Evolutionary conservation across 371 early-diverging fungal genomes (phyloP).

Genomic region (Mucor piriformis): DNA sequence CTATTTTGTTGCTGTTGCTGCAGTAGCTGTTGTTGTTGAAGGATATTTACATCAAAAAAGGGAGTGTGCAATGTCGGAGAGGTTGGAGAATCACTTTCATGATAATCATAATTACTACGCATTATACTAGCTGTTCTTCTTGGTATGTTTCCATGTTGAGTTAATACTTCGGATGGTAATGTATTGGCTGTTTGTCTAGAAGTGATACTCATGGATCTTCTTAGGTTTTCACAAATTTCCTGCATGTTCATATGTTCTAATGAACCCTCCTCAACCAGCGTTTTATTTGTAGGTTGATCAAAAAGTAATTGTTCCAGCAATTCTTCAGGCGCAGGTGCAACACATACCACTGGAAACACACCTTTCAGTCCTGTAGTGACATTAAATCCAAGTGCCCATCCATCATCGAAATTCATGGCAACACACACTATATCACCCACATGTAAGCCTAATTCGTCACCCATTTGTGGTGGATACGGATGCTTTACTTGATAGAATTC

Average conservation of each 20-base stretch:
- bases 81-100: slow-evolving; percentile 41
- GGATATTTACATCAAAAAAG: slow-evolving; percentile 22
- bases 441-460: slow-evolving; percentile 70
- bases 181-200: slow-evolving; percentile 8
- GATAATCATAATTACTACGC: slow-evolving; percentile 32
- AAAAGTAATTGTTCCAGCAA: slow-evolving; percentile 40
- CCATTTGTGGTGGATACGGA: slow-evolving; percentile 64
- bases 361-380: slow-evolving; percentile 67
- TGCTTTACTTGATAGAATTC: slow-evolving; percentile 55
- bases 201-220: slow-evolving; percentile 18
- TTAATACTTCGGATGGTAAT: slow-evolving; percentile 19
- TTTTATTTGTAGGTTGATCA: slow-evolving; percentile 29
- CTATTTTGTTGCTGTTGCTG: slow-evolving; percentile 1
- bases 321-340: slow-evolving; percentile 42
- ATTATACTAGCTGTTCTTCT: slow-evolving; percentile 50
- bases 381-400: slow-evolving; percentile 76
- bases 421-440: slow-evolving; percentile 71
- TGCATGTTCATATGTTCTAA: slow-evolving; percentile 23
- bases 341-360: slow-evolving; percentile 75
- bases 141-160: slow-evolving; percentile 43
- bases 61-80: slow-evolving; percentile 44
- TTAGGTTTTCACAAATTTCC: slow-evolving; percentile 21
- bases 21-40: slow-evolving; percentile 11
- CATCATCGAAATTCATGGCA: slow-evolving; percentile 65
- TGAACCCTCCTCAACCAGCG: slow-evolving; percentile 30